A percentile compares a stretch with the other conserved stretches of the same genome.
These are phyloP conservation scores for Oryza brachyantha DNA, from an alignment of 176 grass and related monocot species.

Conservation along the genomic window DNA sequence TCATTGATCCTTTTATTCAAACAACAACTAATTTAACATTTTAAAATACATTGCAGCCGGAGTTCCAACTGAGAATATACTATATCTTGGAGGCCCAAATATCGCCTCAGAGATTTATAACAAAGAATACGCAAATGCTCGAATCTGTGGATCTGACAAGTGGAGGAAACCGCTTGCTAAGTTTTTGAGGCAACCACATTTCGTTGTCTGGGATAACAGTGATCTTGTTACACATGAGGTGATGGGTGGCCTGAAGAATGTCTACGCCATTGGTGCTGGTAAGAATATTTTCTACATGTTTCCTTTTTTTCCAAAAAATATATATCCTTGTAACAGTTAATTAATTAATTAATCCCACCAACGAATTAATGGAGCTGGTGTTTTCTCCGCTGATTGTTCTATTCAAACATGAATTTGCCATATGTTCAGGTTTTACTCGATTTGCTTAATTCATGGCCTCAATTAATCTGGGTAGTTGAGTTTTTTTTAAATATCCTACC, in stretches of 20 bases:
- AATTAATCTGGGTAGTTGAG: not conserved
- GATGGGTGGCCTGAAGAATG: conserved; percentile 96
- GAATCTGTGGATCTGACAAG: conserved; percentile 86
- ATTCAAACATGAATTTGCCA: not conserved
- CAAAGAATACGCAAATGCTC: conserved; percentile 98
- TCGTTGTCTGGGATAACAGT: conserved; percentile 98
- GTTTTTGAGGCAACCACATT: conserved; percentile 95
- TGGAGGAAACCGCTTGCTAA: conserved; percentile 88
- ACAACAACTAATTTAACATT: not conserved
- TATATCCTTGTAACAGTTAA: not conserved
- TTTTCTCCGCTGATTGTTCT: not conserved
- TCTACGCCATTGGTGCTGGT: conserved; percentile 98
- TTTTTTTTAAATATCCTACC: not conserved
- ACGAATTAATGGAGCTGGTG: not conserved
- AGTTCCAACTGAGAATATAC: conserved; percentile 95
- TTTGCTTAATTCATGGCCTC: conserved; percentile 5
- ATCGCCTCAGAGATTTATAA: conserved; percentile 99
- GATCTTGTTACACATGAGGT: conserved; percentile 99
- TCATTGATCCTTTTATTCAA: not conserved
- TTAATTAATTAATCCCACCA: not conserved
- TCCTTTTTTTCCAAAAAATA: not conserved
- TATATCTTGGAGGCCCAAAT: conserved; percentile 96
- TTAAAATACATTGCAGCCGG: conserved; percentile 58
- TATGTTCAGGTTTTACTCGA: conserved; percentile 17
- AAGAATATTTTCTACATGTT: conserved; percentile 15